These are phyloP conservation scores for Leucoagaricus sp. DNA, from an alignment of 1,284 basidiomycete genomes.

Conservation along the genomic window DNA sequence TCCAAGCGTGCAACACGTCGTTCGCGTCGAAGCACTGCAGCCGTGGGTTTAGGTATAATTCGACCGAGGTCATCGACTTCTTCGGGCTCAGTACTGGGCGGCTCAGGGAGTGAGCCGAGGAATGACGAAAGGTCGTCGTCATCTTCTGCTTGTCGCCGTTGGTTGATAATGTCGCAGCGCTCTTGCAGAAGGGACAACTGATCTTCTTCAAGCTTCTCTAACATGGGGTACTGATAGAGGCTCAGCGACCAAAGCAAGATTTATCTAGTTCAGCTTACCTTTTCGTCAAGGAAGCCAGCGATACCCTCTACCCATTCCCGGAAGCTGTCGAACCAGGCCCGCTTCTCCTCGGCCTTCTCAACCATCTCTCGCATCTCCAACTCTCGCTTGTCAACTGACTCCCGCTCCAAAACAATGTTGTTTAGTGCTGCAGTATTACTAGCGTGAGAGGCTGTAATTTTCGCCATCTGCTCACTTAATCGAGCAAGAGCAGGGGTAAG, in stretches of 20 bases:
- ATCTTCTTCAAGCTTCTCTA: slow-evolving; percentile 88
- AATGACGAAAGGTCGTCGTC: slow-evolving; percentile 81
- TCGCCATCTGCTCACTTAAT: slow-evolving; percentile 63
- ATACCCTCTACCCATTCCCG: slow-evolving; percentile 86
- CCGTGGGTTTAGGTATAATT: slow-evolving; percentile 46
- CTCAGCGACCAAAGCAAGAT: slow-evolving; percentile 4
- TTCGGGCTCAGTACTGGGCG: slow-evolving; percentile 33
- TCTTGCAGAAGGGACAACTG: slow-evolving; percentile 76
- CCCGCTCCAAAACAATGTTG: slow-evolving; percentile 68
- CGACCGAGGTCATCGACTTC: slow-evolving; percentile 71
- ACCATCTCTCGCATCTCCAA: slow-evolving; percentile 81
- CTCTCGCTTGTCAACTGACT: slow-evolving; percentile 75
- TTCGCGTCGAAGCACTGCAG: slow-evolving; percentile 47
- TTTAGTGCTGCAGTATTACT: slow-evolving; percentile 63
- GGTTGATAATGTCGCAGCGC: slow-evolving; percentile 66
- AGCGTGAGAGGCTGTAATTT: slow-evolving; percentile 71
- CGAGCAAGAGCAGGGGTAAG: slow-evolving; percentile 59
- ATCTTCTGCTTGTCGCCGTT: slow-evolving; percentile 72
- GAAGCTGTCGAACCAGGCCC: slow-evolving; percentile 87
- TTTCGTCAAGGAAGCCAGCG: slow-evolving; percentile 89
- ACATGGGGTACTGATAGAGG: slow-evolving; percentile 65
- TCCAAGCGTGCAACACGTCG: slow-evolving; percentile 55
- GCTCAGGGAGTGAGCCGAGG: slow-evolving; percentile 55
- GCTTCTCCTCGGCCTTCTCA: slow-evolving; percentile 76
- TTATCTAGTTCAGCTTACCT: slow-evolving; percentile 50